These are phyloP conservation scores for Hypomontagnella monticulosa DNA, from an alignment of 495 filamentous ascomycete genomes.

Conservation along the genomic window DNA sequence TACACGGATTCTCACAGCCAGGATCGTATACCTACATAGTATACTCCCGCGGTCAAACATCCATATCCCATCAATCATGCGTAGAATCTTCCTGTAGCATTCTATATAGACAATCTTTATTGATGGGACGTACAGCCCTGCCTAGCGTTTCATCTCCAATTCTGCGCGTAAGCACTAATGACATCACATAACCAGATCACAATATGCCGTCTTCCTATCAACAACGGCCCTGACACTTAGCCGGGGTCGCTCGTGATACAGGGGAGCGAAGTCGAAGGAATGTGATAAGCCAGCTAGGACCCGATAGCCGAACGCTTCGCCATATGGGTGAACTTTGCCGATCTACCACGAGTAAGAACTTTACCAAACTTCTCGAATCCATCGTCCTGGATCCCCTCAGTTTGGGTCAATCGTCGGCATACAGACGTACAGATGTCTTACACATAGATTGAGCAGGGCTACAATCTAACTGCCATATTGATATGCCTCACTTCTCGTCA, in stretches of 20 bases:
- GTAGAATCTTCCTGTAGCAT: too few relatives aligned
- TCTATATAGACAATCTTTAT: not conserved
- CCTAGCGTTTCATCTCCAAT: conserved; percentile 11
- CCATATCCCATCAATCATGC: not conserved
- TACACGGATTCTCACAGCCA: not conserved
- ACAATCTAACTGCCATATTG: conserved; percentile 2
- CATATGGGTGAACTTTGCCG: not conserved
- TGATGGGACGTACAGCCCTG: conserved; percentile 17
- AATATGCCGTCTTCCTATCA: not conserved
- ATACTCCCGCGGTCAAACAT: not conserved
- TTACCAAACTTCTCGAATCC: conserved; percentile 15
- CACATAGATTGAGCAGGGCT: conserved; percentile 1
- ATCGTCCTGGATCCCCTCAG: not conserved
- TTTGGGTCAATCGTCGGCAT: not conserved
- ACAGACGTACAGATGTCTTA: conserved; percentile 2
- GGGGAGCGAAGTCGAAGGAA: too few relatives aligned
- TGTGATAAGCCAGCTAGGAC: conserved; percentile 6
- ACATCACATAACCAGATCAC: conserved; percentile 10
- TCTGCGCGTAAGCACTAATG: conserved; percentile 23
- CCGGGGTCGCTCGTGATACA: not conserved
- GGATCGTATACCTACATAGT: not conserved
- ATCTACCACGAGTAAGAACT: conserved; percentile 15
- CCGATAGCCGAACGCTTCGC: conserved; percentile 11
- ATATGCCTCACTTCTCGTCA: conserved; percentile 24
- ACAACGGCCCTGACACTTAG: not conserved